Evolutionary conservation across 2,329 filamentous ascomycete genomes (phyloP), one percentile per base, ranked within the genome.

Genomic region (Fusarium fujikuroi): DNA sequence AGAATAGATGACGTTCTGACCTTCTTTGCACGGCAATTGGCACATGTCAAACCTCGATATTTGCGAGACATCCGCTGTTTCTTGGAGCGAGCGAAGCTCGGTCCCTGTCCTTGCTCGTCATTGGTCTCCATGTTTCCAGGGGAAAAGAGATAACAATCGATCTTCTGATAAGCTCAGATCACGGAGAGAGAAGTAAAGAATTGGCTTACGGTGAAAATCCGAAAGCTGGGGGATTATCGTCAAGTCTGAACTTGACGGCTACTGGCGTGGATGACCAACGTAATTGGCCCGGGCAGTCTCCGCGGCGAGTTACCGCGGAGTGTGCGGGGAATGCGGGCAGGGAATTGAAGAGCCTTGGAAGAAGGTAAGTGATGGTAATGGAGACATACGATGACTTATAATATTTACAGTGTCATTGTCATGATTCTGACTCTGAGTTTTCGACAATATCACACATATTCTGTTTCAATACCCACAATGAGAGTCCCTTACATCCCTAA

Each of bases 21-120:
- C 60, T 63, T 63, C 15, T 63, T 60, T 28, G 52, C 40, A 2
- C 60, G 60, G 7, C 60, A 63, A 32, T 63, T 60, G 42, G 60
- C 60, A 23, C 60, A 63, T 5, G 42, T 63, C 34, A 63, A 23
- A 2, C 60, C 60, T 15, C 60, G 60, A 60, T 58, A 58, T 12
- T 63, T 63, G 21, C 60, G 42, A n/a, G 60, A 46, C 15, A 40
- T 23, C 8, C 60, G 60, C 34, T 60, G 58, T 19, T 59, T 63
- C 53, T 63, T 63, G 19, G 53, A 44, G 53, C 53, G 60, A 42
- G 56, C 18, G 36, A 16, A 39, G 37, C 57, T 18, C 10, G 30
- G 21, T 21, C 30, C 42, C 18, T 54, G 44, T 21, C 34, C 53
- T 23, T 34, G 50, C 32, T 56, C 60, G 28, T 42, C 34, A 37